These are phyloP conservation scores for Colletotrichum musae DNA, from an alignment of 2,329 filamentous ascomycete genomes.

Conservation along the genomic window DNA sequence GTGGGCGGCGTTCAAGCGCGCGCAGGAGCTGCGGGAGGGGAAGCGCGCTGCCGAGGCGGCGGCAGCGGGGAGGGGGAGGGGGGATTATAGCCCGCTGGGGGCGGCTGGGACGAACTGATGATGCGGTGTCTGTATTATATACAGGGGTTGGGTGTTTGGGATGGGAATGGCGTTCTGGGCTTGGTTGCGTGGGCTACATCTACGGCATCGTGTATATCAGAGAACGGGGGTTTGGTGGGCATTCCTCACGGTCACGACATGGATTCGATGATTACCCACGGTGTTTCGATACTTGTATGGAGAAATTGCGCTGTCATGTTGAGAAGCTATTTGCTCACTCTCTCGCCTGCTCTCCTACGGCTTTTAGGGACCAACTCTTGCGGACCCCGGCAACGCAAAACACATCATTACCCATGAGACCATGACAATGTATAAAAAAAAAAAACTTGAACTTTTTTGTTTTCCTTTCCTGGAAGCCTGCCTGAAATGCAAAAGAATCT, in stretches of 20 bases:
- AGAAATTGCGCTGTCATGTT: slow-evolving; percentile 17
- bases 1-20: slow-evolving; percentile 69
- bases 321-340: slow-evolving; percentile 21
- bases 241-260: neutral
- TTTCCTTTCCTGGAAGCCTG: slow-evolving; percentile 15
- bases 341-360: neutral
- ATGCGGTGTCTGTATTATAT: neutral
- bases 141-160: neutral
- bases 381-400: slow-evolving; percentile 4
- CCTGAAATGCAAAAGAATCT: slow-evolving; percentile 26
- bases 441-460: slow-evolving; percentile 11
- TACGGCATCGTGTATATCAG: neutral
- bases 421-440: slow-evolving; percentile 23
- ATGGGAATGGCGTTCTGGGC: slow-evolving; percentile 1
- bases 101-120: slow-evolving; percentile 18
- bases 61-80: slow-evolving; percentile 38
- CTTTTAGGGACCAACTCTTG: neutral
- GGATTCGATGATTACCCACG: neutral
- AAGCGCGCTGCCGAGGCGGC: slow-evolving; percentile 38
- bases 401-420: slow-evolving; percentile 30
- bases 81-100: slow-evolving; percentile 19
- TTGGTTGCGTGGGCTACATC: neutral
- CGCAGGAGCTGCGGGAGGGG: slow-evolving; percentile 58
- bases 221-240: neutral
- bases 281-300: neutral